Conservation (phyloP, 2,329 filamentous ascomycete genomes). For the Fusarium metavorans region DNA sequence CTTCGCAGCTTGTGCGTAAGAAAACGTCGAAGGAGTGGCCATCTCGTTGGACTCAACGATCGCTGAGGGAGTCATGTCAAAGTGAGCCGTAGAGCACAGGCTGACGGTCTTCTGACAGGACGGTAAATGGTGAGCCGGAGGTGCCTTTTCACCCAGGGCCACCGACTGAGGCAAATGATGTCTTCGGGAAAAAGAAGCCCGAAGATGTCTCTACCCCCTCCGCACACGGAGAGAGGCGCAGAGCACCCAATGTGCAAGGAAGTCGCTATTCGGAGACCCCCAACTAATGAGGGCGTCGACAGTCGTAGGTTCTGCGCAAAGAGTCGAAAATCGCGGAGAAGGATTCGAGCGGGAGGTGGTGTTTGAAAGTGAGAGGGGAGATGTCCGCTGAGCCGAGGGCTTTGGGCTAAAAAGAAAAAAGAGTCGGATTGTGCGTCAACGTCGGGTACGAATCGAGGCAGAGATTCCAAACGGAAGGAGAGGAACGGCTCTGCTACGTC, state of each 20-base stretch:
- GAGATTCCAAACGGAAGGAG: slow-evolving; percentile 6
- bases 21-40: slow-evolving; percentile 76
- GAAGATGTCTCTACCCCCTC: slow-evolving; percentile 43
- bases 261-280: slow-evolving; percentile 36
- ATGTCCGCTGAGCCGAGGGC: slow-evolving; percentile 34
- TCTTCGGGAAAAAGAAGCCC: slow-evolving; percentile 34
- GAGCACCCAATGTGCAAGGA: slow-evolving; percentile 40
- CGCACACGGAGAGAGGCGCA: slow-evolving; percentile 39
- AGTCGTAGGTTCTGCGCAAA: slow-evolving; percentile 17
- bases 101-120: slow-evolving; percentile 30
- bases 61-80: slow-evolving; percentile 47
- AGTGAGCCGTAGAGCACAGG: slow-evolving; percentile 31
- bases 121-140: slow-evolving; percentile 29
- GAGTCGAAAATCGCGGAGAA: slow-evolving; percentile 25
- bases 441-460: slow-evolving; percentile 13
- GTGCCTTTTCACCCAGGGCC: slow-evolving; percentile 37
- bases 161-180: slow-evolving; percentile 28
- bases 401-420: slow-evolving; percentile 15
- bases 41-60: slow-evolving; percentile 54
- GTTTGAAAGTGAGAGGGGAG: slow-evolving; percentile 1
- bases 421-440: slow-evolving; percentile 22
- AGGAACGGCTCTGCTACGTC: slow-evolving; percentile 25
- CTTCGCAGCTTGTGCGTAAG: slow-evolving; percentile 95
- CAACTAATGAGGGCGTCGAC: slow-evolving; percentile 37
- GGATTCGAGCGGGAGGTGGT: neutral